A percentile compares a stretch with the other conserved stretches of the same genome.
Evolutionary conservation across 495 filamentous ascomycete genomes (phyloP).

Genomic region (Cercophora sp.): DNA sequence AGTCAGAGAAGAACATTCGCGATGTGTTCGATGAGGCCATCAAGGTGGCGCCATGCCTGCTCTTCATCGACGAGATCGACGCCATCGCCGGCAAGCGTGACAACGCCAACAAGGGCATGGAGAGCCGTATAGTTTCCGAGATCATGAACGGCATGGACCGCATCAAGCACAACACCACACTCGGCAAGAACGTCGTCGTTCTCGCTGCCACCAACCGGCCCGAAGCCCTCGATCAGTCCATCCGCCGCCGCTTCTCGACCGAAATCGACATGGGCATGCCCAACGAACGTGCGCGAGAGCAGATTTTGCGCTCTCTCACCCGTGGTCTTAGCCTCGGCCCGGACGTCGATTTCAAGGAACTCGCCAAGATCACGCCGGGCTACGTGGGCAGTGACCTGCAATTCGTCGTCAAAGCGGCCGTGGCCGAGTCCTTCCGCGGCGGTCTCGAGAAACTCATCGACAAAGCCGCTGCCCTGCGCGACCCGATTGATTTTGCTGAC

Average conservation of each 20-base stretch:
- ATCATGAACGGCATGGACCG: conserved; percentile 86
- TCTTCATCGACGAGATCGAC: conserved; percentile 97
- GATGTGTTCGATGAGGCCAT: conserved; percentile 90
- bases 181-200: conserved; percentile 85
- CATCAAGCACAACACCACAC: conserved; percentile 73
- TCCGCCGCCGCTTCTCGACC: conserved; percentile 82
- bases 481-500: conserved; percentile 51
- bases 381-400: conserved; percentile 95
- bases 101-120: conserved; percentile 94
- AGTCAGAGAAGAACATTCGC: conserved; percentile 90
- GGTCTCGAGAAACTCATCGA: conserved; percentile 22
- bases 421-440: conserved; percentile 23
- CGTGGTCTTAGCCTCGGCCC: conserved; percentile 62
- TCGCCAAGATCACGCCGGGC: conserved; percentile 87
- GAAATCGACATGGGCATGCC: conserved; percentile 97
- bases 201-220: conserved; percentile 91
- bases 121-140: conserved; percentile 92
- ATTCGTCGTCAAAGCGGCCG: conserved; percentile 57
- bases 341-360: conserved; percentile 70
- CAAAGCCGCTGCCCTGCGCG: conserved; percentile 27
- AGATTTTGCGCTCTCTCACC: conserved; percentile 76
- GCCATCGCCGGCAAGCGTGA: conserved; percentile 93
- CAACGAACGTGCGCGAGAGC: conserved; percentile 74
- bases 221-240: conserved; percentile 81
- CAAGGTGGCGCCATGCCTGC: conserved; percentile 79